These are phyloP conservation scores for Cardiospermum halicacabum DNA, from an alignment of 345 rosid genomes.

Conservation along the genomic window DNA sequence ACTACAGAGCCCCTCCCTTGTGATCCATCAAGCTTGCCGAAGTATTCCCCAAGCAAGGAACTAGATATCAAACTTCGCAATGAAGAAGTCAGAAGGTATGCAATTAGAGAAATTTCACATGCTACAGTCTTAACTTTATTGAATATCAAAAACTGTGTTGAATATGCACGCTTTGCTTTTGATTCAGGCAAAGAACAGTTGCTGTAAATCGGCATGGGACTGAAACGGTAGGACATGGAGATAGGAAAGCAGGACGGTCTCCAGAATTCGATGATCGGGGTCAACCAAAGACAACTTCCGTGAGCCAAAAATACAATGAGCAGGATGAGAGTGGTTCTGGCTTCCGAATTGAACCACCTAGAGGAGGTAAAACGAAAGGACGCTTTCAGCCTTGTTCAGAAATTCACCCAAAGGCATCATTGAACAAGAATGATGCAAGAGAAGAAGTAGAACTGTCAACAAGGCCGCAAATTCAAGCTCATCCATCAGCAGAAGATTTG, in stretches of 20 bases:
- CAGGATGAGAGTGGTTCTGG: conserved; percentile 38
- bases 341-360: conserved; percentile 39
- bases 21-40: conserved; percentile 64
- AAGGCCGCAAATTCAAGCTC: conserved; percentile 24
- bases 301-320: conserved; percentile 31
- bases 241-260: conserved; percentile 34
- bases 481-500: conserved; percentile 29
- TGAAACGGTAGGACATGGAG: conserved; percentile 70
- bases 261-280: conserved; percentile 62
- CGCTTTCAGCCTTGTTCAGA: conserved; percentile 36
- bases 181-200: conserved; percentile 57
- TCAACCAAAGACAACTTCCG: conserved; percentile 38
- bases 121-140: too few relatives aligned
- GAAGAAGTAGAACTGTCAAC: conserved; percentile 27
- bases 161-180: conserved; percentile 6
- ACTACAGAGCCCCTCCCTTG: conserved; percentile 57
- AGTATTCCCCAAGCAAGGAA: conserved; percentile 80
- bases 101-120: neutral
- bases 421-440: conserved; percentile 31
- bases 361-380: conserved; percentile 20
- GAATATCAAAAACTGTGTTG: too few relatives aligned
- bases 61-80: conserved; percentile 57
- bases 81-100: conserved; percentile 61
- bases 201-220: conserved; percentile 54
- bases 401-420: conserved; percentile 46